A percentile compares a stretch with the other conserved stretches of the same genome.
These are phyloP conservation scores for Stachybotrys chlorohalonatus DNA, from an alignment of 2,329 filamentous ascomycete species.

Conservation along the genomic window DNA sequence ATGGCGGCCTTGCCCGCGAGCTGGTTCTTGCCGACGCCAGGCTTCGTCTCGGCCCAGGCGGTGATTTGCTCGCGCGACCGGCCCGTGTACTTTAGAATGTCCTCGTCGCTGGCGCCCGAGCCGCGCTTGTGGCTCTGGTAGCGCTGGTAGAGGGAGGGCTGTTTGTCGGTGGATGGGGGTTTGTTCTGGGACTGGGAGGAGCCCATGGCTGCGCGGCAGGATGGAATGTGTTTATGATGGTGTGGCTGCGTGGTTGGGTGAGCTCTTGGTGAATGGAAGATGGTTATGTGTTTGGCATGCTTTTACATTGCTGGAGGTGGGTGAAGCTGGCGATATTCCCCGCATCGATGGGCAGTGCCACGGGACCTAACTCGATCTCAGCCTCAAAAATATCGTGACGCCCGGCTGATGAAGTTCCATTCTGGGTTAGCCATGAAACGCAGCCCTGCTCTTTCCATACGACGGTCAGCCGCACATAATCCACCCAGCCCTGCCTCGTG, in stretches of 20 bases:
- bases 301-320: too few species aligned
- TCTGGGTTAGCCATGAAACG: too few species aligned
- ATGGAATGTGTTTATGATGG: neutral
- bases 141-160: constrained; percentile 21
- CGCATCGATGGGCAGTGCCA: too few species aligned
- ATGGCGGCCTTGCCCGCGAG: constrained; percentile 21
- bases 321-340: too few species aligned
- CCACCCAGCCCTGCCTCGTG: too few species aligned
- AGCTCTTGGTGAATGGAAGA: too few species aligned
- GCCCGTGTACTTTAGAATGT: constrained; percentile 31
- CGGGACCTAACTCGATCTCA: too few species aligned
- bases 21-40: constrained; percentile 31
- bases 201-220: constrained; percentile 1
- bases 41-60: constrained; percentile 25
- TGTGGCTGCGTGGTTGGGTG: neutral
- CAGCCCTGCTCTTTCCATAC: too few species aligned
- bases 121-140: constrained; percentile 21
- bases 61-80: constrained; percentile 24
- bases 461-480: too few species aligned
- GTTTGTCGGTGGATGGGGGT: constrained; percentile 2
- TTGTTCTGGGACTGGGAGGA: constrained; percentile 4
- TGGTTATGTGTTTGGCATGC: too few species aligned
- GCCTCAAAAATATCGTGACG: too few species aligned
- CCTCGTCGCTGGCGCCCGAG: constrained; percentile 24
- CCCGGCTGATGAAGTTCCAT: too few species aligned